phyloP scores from a whole-genome alignment of 2,329 filamentous ascomycete species.

The Blumeria graminis region DNA sequence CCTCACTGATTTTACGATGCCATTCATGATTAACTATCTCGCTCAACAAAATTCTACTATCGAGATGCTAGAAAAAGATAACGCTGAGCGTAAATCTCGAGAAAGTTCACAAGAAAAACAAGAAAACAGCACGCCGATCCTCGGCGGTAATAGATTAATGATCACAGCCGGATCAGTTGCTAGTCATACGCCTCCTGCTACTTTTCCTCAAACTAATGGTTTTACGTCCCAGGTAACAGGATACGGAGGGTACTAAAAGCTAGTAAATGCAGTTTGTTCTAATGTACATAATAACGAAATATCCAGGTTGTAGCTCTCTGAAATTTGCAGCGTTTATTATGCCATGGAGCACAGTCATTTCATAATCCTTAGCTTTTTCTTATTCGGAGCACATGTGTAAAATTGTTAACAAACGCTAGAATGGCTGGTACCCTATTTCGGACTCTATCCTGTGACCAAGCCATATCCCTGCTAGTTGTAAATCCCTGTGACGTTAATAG shows the following conservation, averaged over 20 bases:
- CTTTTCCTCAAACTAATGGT: conserved; percentile 63
- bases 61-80: conserved; percentile 71
- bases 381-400: too few species aligned
- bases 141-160: conserved; percentile 76
- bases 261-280: not conserved
- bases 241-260: conserved; percentile 9
- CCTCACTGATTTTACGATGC: conserved; percentile 94
- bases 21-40: conserved; percentile 98
- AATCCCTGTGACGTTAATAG: too few species aligned
- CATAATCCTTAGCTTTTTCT: too few species aligned
- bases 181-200: conserved; percentile 27
- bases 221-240: conserved; percentile 76
- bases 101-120: conserved; percentile 55
- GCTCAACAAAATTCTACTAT: conserved; percentile 76
- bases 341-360: too few species aligned
- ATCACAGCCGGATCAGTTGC: conserved; percentile 65
- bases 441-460: too few species aligned
- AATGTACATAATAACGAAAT: too few species aligned
- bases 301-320: too few species aligned
- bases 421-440: too few species aligned
- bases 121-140: conserved; percentile 81
- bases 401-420: too few species aligned
- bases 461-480: too few species aligned
- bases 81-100: conserved; percentile 70
- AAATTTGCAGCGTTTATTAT: too few species aligned